Percentiles rank a stretch among this genome's conserved stretches.
These are phyloP conservation scores for Aspergillus homomorphus DNA, from an alignment of 495 filamentous ascomycete genomes.

Conservation along the genomic window DNA sequence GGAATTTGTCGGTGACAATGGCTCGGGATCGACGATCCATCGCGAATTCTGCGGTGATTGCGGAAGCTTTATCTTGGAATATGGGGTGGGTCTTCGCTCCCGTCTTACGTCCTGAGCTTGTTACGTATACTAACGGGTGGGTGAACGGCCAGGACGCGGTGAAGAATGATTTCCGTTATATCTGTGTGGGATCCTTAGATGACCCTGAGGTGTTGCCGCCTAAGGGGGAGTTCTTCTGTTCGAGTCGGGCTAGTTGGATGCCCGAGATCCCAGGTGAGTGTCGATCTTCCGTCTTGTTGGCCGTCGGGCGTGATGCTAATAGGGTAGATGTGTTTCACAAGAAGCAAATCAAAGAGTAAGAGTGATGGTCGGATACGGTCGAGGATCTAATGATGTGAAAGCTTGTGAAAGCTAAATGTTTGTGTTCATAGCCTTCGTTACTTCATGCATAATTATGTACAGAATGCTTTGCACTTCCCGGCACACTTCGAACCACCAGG, in stretches of 20 bases:
- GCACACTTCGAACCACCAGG: slow-evolving; percentile 29
- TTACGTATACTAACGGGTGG: slow-evolving; percentile 1
- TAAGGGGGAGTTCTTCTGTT: slow-evolving; percentile 70
- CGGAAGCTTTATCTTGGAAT: slow-evolving; percentile 62
- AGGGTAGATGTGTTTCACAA: slow-evolving; percentile 57
- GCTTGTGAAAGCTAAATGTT: no score
- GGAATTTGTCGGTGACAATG: slow-evolving; percentile 56
- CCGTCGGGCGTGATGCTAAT: slow-evolving; percentile 3
- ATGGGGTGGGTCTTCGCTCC: slow-evolving; percentile 44
- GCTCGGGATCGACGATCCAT: slow-evolving; percentile 49
- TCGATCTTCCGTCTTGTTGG: not conserved
- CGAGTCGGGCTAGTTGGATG: slow-evolving; percentile 57
- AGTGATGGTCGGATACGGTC: slow-evolving; percentile 30
- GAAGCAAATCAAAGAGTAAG: slow-evolving; percentile 55
- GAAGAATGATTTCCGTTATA: slow-evolving; percentile 57
- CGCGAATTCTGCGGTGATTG: slow-evolving; percentile 64
- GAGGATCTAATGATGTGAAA: not conserved
- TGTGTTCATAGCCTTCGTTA: not conserved
- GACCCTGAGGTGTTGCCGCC: slow-evolving; percentile 58
- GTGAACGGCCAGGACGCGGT: slow-evolving; percentile 41
- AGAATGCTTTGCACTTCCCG: not conserved
- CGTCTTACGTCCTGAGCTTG: not conserved
- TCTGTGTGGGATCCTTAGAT: slow-evolving; percentile 64
- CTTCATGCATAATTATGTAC: not conserved
- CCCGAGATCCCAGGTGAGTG: slow-evolving; percentile 55